These are phyloP conservation scores for Knufia petricola DNA, from an alignment of 2,329 filamentous ascomycete species.

Conservation along the genomic window DNA sequence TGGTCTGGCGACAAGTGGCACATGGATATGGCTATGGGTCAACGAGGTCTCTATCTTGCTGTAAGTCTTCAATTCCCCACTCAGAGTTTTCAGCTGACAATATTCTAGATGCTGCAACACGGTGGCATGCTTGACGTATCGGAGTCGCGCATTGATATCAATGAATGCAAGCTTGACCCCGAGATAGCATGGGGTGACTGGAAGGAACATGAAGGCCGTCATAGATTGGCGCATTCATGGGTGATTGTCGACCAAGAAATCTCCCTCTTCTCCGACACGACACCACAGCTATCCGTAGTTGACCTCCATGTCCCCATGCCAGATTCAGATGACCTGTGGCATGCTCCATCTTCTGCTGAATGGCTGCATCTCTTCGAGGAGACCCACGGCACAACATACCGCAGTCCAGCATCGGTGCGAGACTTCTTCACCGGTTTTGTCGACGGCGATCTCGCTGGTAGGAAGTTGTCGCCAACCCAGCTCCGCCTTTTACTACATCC, in stretches of 20 bases:
- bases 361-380: slow-evolving; percentile 54
- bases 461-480: slow-evolving; percentile 44
- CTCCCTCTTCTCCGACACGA: slow-evolving; percentile 55
- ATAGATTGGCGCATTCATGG: slow-evolving; percentile 64
- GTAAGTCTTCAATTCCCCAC: slow-evolving; percentile 29
- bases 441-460: slow-evolving; percentile 49
- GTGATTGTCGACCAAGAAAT: slow-evolving; percentile 65
- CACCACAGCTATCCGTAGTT: slow-evolving; percentile 54
- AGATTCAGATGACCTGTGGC: slow-evolving; percentile 54
- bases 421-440: slow-evolving; percentile 61
- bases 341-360: slow-evolving; percentile 46
- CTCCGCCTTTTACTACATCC: slow-evolving; percentile 60
- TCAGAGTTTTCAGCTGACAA: slow-evolving; percentile 9
- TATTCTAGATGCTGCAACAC: slow-evolving; percentile 54
- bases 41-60: slow-evolving; percentile 62
- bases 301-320: slow-evolving; percentile 58
- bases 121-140: slow-evolving; percentile 55
- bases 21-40: slow-evolving; percentile 67
- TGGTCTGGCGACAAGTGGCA: slow-evolving; percentile 72
- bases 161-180: slow-evolving; percentile 37
- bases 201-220: slow-evolving; percentile 55
- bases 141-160: slow-evolving; percentile 36
- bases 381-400: slow-evolving; percentile 44
- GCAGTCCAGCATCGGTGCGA: slow-evolving; percentile 40
- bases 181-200: slow-evolving; percentile 53